Base-by-base conservation (phyloP, 192 early-diverging fungal species). In the Anaeromyces robustus region DNA sequence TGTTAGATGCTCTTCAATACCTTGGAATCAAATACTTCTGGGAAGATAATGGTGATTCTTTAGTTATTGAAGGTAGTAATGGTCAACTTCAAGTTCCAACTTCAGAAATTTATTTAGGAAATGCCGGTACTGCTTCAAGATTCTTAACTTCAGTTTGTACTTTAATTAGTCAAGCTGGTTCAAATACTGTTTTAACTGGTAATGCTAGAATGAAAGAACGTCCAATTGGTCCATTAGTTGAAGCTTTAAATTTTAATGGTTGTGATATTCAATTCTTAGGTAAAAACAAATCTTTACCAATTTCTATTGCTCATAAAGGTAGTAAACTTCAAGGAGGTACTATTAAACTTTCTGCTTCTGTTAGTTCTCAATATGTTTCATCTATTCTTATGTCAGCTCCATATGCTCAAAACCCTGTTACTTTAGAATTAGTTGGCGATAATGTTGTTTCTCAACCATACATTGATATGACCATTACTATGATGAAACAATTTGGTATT, bases 391-490 rank as follows among this genome's bases (percentile, higher is more conserved):
- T 99, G 52, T 95, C 95, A 59, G 97, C 96, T 0, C 97, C 97
- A 11, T 98, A 98, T 83, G 96, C 97, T 19, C 83, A 85, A 82
- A 84, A 90, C 52, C 88, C 92, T 0, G 94, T 98, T 19, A 91
- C 90, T 19, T 86, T 99, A 52, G 93, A 90, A 78, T 87, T 99
- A 29, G 91, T 92, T 28, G 96, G 96, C 78, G 96, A 95, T 43
- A 91, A 96, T 80, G 96, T 99, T 31, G 95, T 99, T 78, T 96
- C 95, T 41, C 95, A 97, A 84, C 95, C 94, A 16, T 99, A 99
- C 87, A 99, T 99, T 82, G 96, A 99, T 86, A 98, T 99, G 97
- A 99, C 97, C 9, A 92, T 97, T 77, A 91, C 94, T 34, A 99
- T 99, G 97, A 99, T 99, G 97, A 89, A 88, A 79, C 77, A 81